Percentiles rank a stretch among this genome's conserved stretches.
phyloP scores from a whole-genome alignment of 2,329 filamentous ascomycete species.

The Ilyonectria robusta region DNA sequence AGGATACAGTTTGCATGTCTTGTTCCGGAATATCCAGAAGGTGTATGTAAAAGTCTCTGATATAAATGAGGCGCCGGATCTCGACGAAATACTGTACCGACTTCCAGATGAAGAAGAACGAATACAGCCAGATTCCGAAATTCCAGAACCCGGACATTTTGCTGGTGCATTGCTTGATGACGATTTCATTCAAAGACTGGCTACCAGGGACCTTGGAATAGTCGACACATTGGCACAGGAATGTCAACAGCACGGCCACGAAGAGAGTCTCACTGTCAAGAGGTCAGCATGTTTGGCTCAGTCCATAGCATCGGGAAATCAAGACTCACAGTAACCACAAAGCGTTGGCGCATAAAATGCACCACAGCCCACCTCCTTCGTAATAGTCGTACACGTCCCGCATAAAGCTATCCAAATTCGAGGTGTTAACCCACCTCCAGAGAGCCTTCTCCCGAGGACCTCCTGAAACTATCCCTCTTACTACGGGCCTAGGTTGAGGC shows the following conservation, averaged over 20 bases:
- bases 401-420: constrained; percentile 90
- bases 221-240: constrained; percentile 88
- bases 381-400: constrained; percentile 90
- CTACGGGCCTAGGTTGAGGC: constrained; percentile 48
- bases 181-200: constrained; percentile 65
- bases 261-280: constrained; percentile 80
- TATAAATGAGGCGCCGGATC: constrained; percentile 78
- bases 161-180: constrained; percentile 81
- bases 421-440: constrained; percentile 94
- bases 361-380: constrained; percentile 85
- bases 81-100: constrained; percentile 81
- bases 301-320: too few species aligned
- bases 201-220: constrained; percentile 82
- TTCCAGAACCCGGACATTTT: constrained; percentile 84
- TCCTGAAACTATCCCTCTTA: constrained; percentile 49
- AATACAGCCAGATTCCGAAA: constrained; percentile 85
- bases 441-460: constrained; percentile 79
- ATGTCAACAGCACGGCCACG: constrained; percentile 85
- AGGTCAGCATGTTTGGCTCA: constrained; percentile 17
- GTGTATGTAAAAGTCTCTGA: constrained; percentile 89
- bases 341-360: constrained; percentile 80
- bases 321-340: constrained; percentile 79
- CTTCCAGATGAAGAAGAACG: constrained; percentile 88
- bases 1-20: constrained; percentile 95
- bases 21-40: constrained; percentile 84